Base-by-base conservation (phyloP, 106 monocot species). In the Apostasia shenzhenica region DNA sequence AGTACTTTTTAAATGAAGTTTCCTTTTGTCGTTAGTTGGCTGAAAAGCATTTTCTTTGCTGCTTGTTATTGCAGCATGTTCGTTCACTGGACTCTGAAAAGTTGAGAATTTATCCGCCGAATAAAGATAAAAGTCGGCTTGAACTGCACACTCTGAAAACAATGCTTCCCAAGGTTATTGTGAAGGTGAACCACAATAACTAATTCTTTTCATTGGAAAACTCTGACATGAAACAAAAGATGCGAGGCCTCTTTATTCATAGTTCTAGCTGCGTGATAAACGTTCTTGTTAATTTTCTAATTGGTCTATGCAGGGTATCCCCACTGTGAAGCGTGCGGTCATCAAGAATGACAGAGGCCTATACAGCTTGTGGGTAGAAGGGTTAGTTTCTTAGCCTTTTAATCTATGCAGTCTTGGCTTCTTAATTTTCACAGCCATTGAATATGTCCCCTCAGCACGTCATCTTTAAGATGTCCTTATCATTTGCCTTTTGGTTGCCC, bases 101-200 rank as follows among this genome's bases (percentile, higher is more conserved):
- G 70, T 70, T 97, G 78, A 85, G 62, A 81, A 85, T 97, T 63
- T 79, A 64, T 68, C 74, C 78, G n/a, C 79, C 83, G 70, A 67
- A 59, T 46, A 81, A 53, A 61, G 79, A 62, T 45, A 77, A 81
- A 68, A 66, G 85, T 54, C 78, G 73, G 57, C 81, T 79, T 85
- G 82, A 79, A 42, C 57, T 92, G 73, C 83, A 90, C 63, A 9
- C 60, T 60, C 39, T 97, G 70, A 79, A 71, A 65, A 54, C 58
- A 48, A 72, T 85, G 51, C 92, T 97, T 77, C 89, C 84, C 13
- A 89, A 86, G 64, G 92, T 92, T 50, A 81, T 89, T 50, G 97
- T 97, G 69, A 92, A 97, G 92, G 97, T 97, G 14, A 71, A 63
- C 8, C 42, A 49, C 49, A 12, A 63, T 57, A 40, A 10, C 37